These are phyloP conservation scores for Xanthoceras sorbifolium DNA, from an alignment of 345 rosid species.

Conservation along the genomic window DNA sequence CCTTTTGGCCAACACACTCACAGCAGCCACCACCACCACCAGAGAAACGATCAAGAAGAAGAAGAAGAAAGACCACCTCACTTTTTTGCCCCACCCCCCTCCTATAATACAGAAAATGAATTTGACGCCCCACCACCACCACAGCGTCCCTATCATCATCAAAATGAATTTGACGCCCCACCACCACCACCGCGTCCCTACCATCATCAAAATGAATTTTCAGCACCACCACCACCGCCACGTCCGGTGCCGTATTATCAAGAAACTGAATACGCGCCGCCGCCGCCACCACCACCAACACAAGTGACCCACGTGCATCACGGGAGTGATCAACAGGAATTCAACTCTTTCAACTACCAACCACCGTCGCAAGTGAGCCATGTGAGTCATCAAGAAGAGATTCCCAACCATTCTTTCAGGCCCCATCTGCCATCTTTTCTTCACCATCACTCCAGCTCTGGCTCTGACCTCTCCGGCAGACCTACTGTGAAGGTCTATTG, in stretches of 20 bases:
- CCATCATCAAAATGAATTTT: constrained; percentile 21
- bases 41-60: constrained; percentile 28
- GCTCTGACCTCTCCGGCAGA: constrained; percentile 46
- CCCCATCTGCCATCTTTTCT: constrained; percentile 44
- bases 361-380: constrained; percentile 33
- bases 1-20: constrained; percentile 42
- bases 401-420: constrained; percentile 34
- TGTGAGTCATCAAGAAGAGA: constrained; percentile 38
- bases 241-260: constrained; percentile 24
- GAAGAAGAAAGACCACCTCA: constrained; percentile 30
- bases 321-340: constrained; percentile 17
- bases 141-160: constrained; percentile 27
- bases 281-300: constrained; percentile 42
- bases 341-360: constrained; percentile 7
- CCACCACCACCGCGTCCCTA: constrained; percentile 36
- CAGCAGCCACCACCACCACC: constrained; percentile 36
- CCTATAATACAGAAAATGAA: too few species aligned
- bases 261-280: constrained; percentile 9
- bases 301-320: constrained; percentile 48
- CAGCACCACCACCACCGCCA: constrained; percentile 35
- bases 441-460: constrained; percentile 33
- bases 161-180: constrained; percentile 27
- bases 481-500: constrained; percentile 57
- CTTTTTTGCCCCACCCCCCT: constrained; percentile 44
- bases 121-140: constrained; percentile 23